Percentiles rank a stretch among this genome's conserved stretches.
Evolutionary conservation across 208 protist genomes (phyloP).

Genomic region (Tritrichomonas foetus): DNA sequence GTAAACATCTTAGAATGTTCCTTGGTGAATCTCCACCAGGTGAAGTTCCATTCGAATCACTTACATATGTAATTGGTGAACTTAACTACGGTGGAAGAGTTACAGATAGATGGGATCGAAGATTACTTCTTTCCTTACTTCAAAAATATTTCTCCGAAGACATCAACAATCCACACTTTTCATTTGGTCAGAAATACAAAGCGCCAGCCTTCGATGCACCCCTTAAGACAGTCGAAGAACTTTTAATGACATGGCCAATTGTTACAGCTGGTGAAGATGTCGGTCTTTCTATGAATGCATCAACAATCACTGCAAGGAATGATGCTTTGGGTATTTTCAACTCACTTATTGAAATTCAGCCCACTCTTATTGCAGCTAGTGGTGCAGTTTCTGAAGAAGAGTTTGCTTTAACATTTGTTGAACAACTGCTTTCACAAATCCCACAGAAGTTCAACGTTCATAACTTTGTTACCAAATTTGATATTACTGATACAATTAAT

Average conservation of each 20-base stretch:
- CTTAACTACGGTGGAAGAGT: conserved; percentile 97
- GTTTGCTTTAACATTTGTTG: conserved; percentile 90
- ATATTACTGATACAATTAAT: background rate
- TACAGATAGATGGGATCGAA: conserved; percentile 87
- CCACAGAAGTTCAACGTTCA: conserved; percentile 76
- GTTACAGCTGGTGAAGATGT: background rate
- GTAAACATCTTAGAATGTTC: conserved; percentile 82
- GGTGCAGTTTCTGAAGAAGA: background rate
- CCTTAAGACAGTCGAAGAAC: conserved; percentile 84
- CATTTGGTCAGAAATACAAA: conserved; percentile 60
- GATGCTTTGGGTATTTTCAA: background rate
- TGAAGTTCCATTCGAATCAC: conserved; percentile 83
- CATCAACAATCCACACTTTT: background rate
- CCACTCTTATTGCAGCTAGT: background rate
- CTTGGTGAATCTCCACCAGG: conserved; percentile 70
- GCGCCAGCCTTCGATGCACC: conserved; percentile 85
- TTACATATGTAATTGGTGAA: conserved; percentile 92
- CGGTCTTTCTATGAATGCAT: background rate
- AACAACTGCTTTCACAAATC: conserved; percentile 92
- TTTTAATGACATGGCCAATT: conserved; percentile 83
- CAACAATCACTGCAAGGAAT: background rate
- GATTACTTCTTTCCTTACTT: conserved; percentile 77
- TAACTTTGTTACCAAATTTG: background rate
- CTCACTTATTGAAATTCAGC: conserved; percentile 7
- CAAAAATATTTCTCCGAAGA: background rate